Evolutionary conservation across 179 eudicot genomes (phyloP), one percentile per base, ranked within the genome.

Genomic region (Silene noctiflora): DNA sequence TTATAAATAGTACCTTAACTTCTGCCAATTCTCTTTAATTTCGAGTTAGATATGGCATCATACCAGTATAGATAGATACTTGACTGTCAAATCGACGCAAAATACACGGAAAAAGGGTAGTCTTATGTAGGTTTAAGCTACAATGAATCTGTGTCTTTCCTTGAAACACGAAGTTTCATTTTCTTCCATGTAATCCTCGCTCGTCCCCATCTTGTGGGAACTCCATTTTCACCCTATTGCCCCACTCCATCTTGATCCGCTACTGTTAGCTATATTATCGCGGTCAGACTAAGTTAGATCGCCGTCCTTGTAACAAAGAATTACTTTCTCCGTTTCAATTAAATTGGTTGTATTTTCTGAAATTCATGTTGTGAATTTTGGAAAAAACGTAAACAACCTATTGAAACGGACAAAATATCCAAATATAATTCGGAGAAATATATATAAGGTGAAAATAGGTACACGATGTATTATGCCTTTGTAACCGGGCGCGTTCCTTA

Each of bases 91-190:
- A 62, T 62, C 70, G 25, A 21, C 25, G 27, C 69, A 31, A 39
- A 53, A 46, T 27, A 55, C 61, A 75, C 9, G 62, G 56, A 19
- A 56, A 67, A n/a, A 42, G 39, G 25, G 71, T 44, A 46, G 68
- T 61, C n/a, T 35, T 25, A 4, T 75, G 48, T 51, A 25, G 46
- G 11, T 27, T 7, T 73, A 25, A 10, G 25, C 73, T 55, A 65
- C 67, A 58, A 6, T 46, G 20, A 53, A 20, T 71, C 19, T 82
- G 76, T 83, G 85, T 76, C 76, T 44, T 77, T 48, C 35, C 55
- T 68, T 79, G 21, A 51, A 62, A 80, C 85, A 83, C 85, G 85
- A 83, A 73, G 79, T 69, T 51, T 74, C 63, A 60, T 69, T 80
- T 29, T 63, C 76, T 69, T 74, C 81, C 85, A 80, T 75, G 69